phyloP scores from a whole-genome alignment of 176 grass and related monocot species.

The Musa beccarii region DNA sequence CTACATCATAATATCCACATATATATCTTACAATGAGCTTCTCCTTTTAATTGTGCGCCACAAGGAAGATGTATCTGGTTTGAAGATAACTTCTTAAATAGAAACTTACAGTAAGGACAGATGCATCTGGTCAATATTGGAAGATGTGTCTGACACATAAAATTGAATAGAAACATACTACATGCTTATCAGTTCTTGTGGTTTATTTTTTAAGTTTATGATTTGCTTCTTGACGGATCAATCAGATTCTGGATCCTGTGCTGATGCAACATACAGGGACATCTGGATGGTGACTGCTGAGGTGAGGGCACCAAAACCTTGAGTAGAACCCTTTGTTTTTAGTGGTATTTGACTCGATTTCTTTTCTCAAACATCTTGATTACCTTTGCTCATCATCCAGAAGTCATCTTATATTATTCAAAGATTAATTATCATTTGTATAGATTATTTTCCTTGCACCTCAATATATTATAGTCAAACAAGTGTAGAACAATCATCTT shows the following conservation, averaged over 20 bases:
- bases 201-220: constrained; percentile 21
- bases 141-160: background rate
- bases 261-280: constrained; percentile 79
- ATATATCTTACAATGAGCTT: background rate
- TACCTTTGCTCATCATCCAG: background rate
- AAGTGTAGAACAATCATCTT: no score
- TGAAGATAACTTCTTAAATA: background rate
- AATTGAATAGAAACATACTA: background rate
- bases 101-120: background rate
- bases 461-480: no score
- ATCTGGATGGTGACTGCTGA: constrained; percentile 92
- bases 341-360: background rate
- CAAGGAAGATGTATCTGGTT: background rate
- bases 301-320: constrained; percentile 31
- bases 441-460: no score
- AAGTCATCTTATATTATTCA: background rate
- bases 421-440: no score
- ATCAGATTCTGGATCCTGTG: constrained; percentile 73
- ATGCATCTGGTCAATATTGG: background rate
- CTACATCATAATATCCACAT: background rate
- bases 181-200: constrained; percentile 5
- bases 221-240: constrained; percentile 43
- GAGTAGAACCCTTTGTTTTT: background rate
- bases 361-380: constrained; percentile 2
- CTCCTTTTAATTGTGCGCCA: background rate